Base-by-base conservation (phyloP, 345 rosid genomes). In the Rhizophora mangle region DNA sequence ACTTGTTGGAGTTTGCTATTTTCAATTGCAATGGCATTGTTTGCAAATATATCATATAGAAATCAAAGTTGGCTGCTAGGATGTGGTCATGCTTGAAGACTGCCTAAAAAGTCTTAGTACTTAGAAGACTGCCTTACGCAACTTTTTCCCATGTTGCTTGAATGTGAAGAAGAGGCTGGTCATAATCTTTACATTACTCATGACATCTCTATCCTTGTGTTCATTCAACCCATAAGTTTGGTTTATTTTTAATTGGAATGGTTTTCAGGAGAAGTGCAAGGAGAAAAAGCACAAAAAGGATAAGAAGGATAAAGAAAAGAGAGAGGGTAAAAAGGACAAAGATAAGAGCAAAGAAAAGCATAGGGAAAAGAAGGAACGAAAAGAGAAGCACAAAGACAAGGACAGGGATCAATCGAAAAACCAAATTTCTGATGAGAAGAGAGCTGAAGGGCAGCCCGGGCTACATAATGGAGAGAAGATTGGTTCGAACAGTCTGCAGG, bases 261-360 rank as follows among this genome's bases (percentile, higher is more conserved):
- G 26, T 73, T 59, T 54, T 54, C 83, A 87, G 92, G 89, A 82
- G 79, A 87, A 80, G 60, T 74, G 59, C 60, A 84, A 79, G 78
- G 89, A 85, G 75, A 85, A 82, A 78, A 87, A 72, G 36, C 82
- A 75, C 70, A 85, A 83, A 68, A 86, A 79, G 71, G 91, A 87
- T 60, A 82, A 65, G 62, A 85, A 73, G 63, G 86, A 81, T 37
- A 82, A 81, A 80, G 82, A 71, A 59, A 81, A 79, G 67, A 79
- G 81, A 64, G 81, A 81, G 65, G 89, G 82, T 67, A 85, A 72
- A 56, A 87, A 84, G 78, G 88, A 82, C 72, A 76, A 81, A 72
- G 78, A 84, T 65, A 84, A 81, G 79, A 87, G 79, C 62, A 87
- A 83, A 71, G 74, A 72, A 4, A 82, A 72, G 43, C 80, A 85